These are phyloP conservation scores for Stipa capillata DNA, from an alignment of 176 grass and related monocot genomes.

Conservation along the genomic window DNA sequence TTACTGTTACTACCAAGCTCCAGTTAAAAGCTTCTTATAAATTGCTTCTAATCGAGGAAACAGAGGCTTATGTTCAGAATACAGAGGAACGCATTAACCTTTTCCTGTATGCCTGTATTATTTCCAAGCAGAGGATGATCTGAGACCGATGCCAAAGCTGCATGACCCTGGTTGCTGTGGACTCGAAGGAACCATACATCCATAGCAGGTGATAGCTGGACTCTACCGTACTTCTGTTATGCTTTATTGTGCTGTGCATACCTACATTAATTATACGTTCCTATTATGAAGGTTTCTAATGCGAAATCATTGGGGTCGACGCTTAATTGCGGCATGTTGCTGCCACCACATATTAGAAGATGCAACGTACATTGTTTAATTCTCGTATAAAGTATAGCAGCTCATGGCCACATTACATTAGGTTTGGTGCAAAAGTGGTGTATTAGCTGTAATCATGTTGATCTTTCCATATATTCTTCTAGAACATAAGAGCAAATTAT, in stretches of 20 bases:
- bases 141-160: conserved; percentile 6
- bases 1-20: background rate
- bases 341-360: conserved; percentile 33
- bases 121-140: background rate
- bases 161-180: background rate
- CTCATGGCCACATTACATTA: conserved; percentile 27
- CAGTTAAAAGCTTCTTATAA: background rate
- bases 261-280: conserved; percentile 24
- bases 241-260: conserved; percentile 15
- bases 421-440: conserved; percentile 26
- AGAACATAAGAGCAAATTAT: conserved; percentile 1
- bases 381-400: conserved; percentile 50
- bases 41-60: conserved; percentile 9
- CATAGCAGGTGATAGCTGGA: conserved; percentile 38
- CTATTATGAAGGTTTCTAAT: conserved; percentile 20
- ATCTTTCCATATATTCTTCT: conserved; percentile 34
- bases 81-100: background rate
- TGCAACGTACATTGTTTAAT: conserved; percentile 33
- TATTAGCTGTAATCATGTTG: conserved; percentile 46
- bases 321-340: conserved; percentile 34
- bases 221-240: conserved; percentile 4
- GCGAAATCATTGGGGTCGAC: conserved; percentile 18
- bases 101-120: background rate
- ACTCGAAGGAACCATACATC: conserved; percentile 17
- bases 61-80: background rate